phyloP scores from a whole-genome alignment of 2,329 filamentous ascomycete genomes.

The Tothia fuscella region DNA sequence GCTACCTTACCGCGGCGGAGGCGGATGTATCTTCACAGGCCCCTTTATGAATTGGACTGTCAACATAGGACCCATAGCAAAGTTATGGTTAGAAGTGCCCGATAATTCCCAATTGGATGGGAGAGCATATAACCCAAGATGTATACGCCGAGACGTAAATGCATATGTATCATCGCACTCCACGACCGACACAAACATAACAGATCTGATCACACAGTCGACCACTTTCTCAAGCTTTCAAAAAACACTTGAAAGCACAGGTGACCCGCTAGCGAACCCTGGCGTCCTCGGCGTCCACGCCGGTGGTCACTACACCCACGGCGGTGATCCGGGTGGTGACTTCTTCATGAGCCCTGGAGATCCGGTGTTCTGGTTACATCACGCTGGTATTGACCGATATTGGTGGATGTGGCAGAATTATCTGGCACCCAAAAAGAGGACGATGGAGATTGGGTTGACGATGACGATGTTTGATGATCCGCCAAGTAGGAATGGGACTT shows the following conservation, averaged over 20 bases:
- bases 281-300: constrained; percentile 1
- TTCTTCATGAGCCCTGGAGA: constrained; percentile 5
- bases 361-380: constrained; percentile 13
- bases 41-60: constrained; percentile 23
- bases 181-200: constrained; percentile 16
- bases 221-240: constrained; percentile 29
- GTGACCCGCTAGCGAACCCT: not conserved
- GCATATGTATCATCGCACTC: constrained; percentile 20
- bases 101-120: constrained; percentile 15
- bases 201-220: constrained; percentile 27
- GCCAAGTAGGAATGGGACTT: constrained; percentile 12
- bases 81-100: constrained; percentile 14
- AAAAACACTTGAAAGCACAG: not conserved
- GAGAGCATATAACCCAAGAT: constrained; percentile 25
- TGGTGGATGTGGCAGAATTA: constrained; percentile 14
- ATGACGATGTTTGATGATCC: constrained; percentile 8
- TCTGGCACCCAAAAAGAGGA: not conserved
- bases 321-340: constrained; percentile 7
- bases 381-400: constrained; percentile 13
- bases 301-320: constrained; percentile 1
- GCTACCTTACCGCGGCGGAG: constrained; percentile 14
- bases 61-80: constrained; percentile 27
- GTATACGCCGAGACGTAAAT: constrained; percentile 32
- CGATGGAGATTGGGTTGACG: not conserved
- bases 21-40: constrained; percentile 17